These are phyloP conservation scores for Lophiotrema nucula DNA, from an alignment of 495 filamentous ascomycete genomes.

Conservation along the genomic window DNA sequence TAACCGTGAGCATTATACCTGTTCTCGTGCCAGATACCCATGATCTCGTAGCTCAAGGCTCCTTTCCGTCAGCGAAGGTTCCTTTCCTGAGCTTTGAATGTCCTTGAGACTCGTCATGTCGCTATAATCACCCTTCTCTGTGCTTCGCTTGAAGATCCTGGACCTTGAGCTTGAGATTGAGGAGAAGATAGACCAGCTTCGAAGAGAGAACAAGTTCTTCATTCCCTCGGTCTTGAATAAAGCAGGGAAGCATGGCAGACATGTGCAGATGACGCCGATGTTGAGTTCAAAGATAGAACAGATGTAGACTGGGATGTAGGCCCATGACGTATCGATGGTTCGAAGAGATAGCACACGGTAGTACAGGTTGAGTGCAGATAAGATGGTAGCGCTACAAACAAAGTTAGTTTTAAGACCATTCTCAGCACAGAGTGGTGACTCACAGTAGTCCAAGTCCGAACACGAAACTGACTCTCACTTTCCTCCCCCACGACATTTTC, in stretches of 20 bases:
- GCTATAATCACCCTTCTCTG: slow-evolving; percentile 1
- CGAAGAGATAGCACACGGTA: slow-evolving; percentile 2
- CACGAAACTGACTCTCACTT: neutral
- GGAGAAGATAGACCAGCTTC: slow-evolving; percentile 4
- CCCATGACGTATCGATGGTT: neutral
- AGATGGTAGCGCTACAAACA: neutral
- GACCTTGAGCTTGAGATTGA: neutral
- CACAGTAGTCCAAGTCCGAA: slow-evolving; percentile 9
- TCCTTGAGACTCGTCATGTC: slow-evolving; percentile 3
- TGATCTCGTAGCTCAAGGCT: neutral
- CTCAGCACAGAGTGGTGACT: neutral
- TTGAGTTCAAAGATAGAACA: slow-evolving; percentile 9
- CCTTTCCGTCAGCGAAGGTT: neutral
- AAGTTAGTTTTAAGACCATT: too few relatives aligned
- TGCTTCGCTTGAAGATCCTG: neutral
- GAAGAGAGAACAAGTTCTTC: slow-evolving; percentile 1
- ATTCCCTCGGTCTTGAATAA: slow-evolving; percentile 5
- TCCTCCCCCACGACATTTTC: neutral
- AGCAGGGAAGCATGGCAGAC: slow-evolving; percentile 3
- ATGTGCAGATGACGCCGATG: slow-evolving; percentile 3
- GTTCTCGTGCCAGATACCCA: too few relatives aligned
- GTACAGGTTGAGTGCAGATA: neutral
- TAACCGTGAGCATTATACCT: too few relatives aligned
- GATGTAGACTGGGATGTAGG: neutral
- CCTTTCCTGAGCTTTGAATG: neutral